phyloP scores from a whole-genome alignment of 371 early-diverging fungal species.

The Nematocida minor region DNA sequence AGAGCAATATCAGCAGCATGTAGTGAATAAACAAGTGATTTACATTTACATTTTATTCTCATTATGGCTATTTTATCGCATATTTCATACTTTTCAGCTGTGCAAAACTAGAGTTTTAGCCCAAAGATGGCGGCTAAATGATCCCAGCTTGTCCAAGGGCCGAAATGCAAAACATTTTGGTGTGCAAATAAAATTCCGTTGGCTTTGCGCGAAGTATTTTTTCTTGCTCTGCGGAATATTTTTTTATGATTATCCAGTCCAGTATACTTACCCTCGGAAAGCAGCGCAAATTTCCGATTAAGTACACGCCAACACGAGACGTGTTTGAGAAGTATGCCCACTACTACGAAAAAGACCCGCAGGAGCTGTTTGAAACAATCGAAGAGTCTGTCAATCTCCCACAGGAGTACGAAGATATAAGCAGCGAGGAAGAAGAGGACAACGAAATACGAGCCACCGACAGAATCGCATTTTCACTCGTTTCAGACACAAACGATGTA shows the following conservation, averaged over 20 bases:
- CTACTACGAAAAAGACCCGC: constrained; percentile 20
- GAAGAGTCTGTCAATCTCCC: background rate
- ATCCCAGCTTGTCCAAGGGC: too few species aligned
- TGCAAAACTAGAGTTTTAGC: too few species aligned
- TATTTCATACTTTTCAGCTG: too few species aligned
- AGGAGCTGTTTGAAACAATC: constrained; percentile 21
- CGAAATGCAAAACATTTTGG: too few species aligned
- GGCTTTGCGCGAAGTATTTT: background rate
- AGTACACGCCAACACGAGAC: constrained; percentile 21
- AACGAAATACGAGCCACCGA: constrained; percentile 23
- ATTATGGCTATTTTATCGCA: too few species aligned
- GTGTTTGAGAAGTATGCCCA: constrained; percentile 27
- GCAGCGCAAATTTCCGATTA: constrained; percentile 7
- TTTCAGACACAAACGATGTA: background rate
- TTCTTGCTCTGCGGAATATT: background rate
- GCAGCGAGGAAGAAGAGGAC: constrained; percentile 52
- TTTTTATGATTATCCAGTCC: constrained; percentile 39
- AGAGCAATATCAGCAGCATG: too few species aligned
- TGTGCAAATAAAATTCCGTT: too few species aligned
- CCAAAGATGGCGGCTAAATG: too few species aligned
- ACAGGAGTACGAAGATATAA: constrained; percentile 21
- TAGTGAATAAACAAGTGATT: too few species aligned
- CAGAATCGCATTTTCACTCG: constrained; percentile 12
- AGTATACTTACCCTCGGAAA: constrained; percentile 21
- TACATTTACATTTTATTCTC: too few species aligned